These are phyloP conservation scores for Xylaria arbuscula DNA, from an alignment of 2,329 filamentous ascomycete genomes.

Conservation along the genomic window DNA sequence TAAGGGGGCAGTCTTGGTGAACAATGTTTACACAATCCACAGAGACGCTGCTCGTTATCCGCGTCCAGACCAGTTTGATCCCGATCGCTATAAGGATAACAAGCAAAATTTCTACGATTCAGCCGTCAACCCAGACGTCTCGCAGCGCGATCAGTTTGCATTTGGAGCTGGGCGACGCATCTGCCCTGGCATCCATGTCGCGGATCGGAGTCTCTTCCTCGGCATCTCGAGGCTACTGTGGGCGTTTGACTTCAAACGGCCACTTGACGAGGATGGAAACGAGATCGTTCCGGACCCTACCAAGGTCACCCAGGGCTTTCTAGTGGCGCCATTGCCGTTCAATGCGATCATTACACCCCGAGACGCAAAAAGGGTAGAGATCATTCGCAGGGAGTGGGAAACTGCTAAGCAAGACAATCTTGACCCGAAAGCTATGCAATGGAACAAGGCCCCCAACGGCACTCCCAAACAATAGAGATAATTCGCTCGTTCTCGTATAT, in stretches of 20 bases:
- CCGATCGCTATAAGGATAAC: constrained; percentile 46
- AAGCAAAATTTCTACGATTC: constrained; percentile 45
- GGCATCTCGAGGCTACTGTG: not conserved
- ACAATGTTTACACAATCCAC: constrained; percentile 60
- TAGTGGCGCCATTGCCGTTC: not conserved
- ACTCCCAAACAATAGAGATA: not conserved
- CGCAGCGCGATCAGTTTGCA: constrained; percentile 63
- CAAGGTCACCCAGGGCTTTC: not conserved
- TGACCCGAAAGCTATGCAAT: not conserved
- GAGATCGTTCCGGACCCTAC: not conserved
- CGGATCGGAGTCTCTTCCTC: constrained; percentile 51
- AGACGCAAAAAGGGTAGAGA: not conserved
- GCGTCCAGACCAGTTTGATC: constrained; percentile 56
- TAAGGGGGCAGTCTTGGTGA: constrained; percentile 57
- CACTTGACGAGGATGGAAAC: not conserved
- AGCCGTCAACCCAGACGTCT: constrained; percentile 50
- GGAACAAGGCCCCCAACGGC: not conserved
- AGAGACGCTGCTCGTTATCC: constrained; percentile 55
- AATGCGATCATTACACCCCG: not conserved
- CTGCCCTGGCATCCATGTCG: constrained; percentile 67
- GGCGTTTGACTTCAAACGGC: not conserved
- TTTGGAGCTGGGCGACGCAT: constrained; percentile 68
- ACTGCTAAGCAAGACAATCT: not conserved
- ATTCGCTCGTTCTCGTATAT: not conserved
- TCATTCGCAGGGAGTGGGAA: not conserved